phyloP scores from a whole-genome alignment of 2,329 filamentous ascomycete species.

The Rugonectria rugulosa region DNA sequence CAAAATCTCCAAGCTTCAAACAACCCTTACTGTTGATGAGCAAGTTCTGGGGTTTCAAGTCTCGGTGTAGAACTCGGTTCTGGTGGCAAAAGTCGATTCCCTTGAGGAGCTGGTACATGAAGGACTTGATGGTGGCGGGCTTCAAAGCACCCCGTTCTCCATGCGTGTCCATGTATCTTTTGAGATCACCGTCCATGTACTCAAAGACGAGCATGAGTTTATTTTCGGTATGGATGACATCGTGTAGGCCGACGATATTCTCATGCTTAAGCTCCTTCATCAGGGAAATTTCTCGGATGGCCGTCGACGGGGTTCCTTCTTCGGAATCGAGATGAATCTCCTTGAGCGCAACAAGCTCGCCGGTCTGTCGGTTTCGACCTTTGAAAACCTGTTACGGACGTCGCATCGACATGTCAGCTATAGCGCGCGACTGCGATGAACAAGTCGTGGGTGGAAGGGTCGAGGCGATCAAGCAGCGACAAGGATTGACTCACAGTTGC shows the following conservation, averaged over 20 bases:
- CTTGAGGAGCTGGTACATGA: slow-evolving; percentile 97
- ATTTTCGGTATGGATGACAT: slow-evolving; percentile 99
- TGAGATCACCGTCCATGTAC: slow-evolving; percentile 97
- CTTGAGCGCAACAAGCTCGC: slow-evolving; percentile 94
- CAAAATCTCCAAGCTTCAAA: slow-evolving; percentile 93
- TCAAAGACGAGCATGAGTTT: slow-evolving; percentile 99
- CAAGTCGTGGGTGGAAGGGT: neutral
- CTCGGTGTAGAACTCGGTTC: slow-evolving; percentile 93
- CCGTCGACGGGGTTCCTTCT: slow-evolving; percentile 95
- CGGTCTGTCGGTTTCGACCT: slow-evolving; percentile 95
- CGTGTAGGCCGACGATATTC: slow-evolving; percentile 95
- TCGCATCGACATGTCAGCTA: slow-evolving; percentile 22
- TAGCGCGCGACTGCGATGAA: neutral
- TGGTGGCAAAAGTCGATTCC: slow-evolving; percentile 99
- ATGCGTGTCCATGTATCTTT: slow-evolving; percentile 97
- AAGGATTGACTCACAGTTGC: slow-evolving; percentile 74
- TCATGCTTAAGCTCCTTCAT: slow-evolving; percentile 99
- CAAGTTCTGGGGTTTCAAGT: slow-evolving; percentile 95
- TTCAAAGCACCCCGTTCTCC: slow-evolving; percentile 91
- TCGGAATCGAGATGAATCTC: slow-evolving; percentile 99
- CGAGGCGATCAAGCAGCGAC: neutral
- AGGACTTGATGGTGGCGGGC: slow-evolving; percentile 92
- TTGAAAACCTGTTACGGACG: slow-evolving; percentile 81
- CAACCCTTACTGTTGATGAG: slow-evolving; percentile 92
- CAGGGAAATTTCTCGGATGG: slow-evolving; percentile 96